phyloP scores from a whole-genome alignment of 1,284 basidiomycete genomes.

The Chalciporus sp. region DNA sequence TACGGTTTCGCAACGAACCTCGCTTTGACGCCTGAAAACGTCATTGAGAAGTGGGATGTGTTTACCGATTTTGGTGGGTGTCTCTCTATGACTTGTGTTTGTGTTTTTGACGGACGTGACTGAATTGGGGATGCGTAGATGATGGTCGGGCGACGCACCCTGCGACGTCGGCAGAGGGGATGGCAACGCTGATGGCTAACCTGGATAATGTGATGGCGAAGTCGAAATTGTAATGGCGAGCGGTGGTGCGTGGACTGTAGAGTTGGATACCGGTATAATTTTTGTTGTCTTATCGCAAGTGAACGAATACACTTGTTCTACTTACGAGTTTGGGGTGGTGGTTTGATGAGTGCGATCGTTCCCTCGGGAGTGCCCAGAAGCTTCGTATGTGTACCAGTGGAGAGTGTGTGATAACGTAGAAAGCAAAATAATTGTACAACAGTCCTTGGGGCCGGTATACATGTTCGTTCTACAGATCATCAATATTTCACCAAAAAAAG shows the following conservation, averaged over 20 bases:
- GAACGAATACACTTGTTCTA: not conserved
- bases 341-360: too few species aligned
- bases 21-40: constrained; percentile 76
- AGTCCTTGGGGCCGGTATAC: too few species aligned
- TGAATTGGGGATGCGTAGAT: constrained; percentile 40
- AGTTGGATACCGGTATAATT: not conserved
- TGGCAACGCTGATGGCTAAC: constrained; percentile 81
- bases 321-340: too few species aligned
- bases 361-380: too few species aligned
- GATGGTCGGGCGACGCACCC: constrained; percentile 84
- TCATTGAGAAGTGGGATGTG: constrained; percentile 76
- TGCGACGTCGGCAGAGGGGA: constrained; percentile 66
- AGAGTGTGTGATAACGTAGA: too few species aligned
- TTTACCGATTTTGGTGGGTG: constrained; percentile 82
- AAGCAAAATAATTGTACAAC: too few species aligned
- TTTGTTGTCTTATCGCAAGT: not conserved
- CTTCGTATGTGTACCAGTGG: too few species aligned
- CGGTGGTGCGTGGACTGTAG: not conserved
- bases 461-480: too few species aligned
- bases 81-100: not conserved
- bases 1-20: constrained; percentile 83
- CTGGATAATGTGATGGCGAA: constrained; percentile 66
- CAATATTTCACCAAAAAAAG: too few species aligned
- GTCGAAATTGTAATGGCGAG: constrained; percentile 47
- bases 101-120: not conserved